These are phyloP conservation scores for Flaveria robusta DNA, from an alignment of 129 eudicot species.

Conservation along the genomic window DNA sequence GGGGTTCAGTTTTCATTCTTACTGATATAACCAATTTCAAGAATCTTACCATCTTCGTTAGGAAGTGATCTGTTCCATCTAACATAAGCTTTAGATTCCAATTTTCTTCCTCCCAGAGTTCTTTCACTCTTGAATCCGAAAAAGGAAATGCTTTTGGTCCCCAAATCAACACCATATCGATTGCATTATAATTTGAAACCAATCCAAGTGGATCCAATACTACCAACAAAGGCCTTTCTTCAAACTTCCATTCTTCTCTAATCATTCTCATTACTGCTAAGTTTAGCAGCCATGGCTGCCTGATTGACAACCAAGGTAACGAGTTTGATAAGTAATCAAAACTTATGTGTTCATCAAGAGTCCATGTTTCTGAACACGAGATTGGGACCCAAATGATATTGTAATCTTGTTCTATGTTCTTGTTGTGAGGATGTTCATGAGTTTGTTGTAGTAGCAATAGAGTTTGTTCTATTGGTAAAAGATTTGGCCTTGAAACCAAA, in stretches of 20 bases:
- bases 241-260: conserved; percentile 59
- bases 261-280: conserved; percentile 47
- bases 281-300: conserved; percentile 67
- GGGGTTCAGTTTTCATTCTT: too few relatives aligned
- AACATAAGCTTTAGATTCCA: conserved; percentile 50
- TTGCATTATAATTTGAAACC: conserved; percentile 59
- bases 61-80: conserved; percentile 49
- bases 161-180: conserved; percentile 76
- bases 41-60: conserved; percentile 53
- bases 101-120: conserved; percentile 62
- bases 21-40: background rate
- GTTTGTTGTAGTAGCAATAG: conserved; percentile 56
- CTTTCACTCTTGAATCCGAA: conserved; percentile 56
- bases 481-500: conserved; percentile 70
- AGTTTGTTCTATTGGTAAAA: conserved; percentile 54
- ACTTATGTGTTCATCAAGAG: conserved; percentile 35
- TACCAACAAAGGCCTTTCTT: conserved; percentile 60
- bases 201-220: conserved; percentile 54
- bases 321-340: conserved; percentile 58
- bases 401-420: conserved; percentile 37
- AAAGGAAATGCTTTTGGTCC: conserved; percentile 81
- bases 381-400: conserved; percentile 71
- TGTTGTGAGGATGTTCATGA: conserved; percentile 43
- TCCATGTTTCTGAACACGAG: conserved; percentile 61
- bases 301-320: conserved; percentile 71